These are phyloP conservation scores for Prinsepia uniflora DNA, from an alignment of 306 rosid genomes.

Conservation along the genomic window DNA sequence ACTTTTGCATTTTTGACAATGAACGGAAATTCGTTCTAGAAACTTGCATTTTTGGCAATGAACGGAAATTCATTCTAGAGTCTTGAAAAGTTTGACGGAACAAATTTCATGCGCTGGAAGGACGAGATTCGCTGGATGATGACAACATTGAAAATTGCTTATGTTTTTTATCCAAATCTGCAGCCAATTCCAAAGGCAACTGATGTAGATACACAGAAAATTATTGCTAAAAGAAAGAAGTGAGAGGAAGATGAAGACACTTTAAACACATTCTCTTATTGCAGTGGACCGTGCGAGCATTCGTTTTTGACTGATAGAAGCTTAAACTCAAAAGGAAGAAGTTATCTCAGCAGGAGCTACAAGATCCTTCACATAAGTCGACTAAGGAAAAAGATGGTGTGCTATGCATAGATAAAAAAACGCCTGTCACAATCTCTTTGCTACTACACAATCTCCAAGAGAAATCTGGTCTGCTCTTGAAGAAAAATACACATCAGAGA, in stretches of 20 bases:
- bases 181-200: neutral
- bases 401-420: no score
- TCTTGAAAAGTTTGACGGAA: neutral
- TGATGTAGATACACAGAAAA: neutral
- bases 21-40: no score
- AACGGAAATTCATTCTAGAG: neutral
- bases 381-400: no score
- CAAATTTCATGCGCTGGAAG: neutral
- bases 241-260: neutral
- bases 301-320: no score
- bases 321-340: no score
- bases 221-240: neutral
- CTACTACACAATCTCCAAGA: neutral
- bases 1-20: no score
- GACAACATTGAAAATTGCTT: neutral
- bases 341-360: no score
- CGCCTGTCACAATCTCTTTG: neutral
- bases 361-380: no score
- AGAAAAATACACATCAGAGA: neutral
- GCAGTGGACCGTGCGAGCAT: neutral
- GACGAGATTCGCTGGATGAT: neutral
- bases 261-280: neutral
- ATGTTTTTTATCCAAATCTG: conserved; percentile 1
- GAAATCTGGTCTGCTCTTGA: neutral
- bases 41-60: neutral